Base-by-base conservation (phyloP, 1,139 yeast genomes). In the Debaryomyces robertsiae region DNA sequence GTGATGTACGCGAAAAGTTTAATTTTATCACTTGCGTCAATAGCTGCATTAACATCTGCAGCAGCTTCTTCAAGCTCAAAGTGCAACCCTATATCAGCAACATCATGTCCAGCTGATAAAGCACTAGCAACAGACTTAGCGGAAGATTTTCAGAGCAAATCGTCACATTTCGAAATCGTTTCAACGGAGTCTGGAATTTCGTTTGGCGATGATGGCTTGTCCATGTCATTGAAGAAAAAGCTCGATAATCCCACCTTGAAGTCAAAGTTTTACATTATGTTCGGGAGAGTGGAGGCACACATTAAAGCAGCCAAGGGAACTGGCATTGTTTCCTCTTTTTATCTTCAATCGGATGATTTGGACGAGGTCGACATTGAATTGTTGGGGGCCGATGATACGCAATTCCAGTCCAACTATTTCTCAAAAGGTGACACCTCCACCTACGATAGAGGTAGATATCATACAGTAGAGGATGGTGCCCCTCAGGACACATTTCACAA, bases 361-460 rank as follows among this genome's bases (percentile, higher is more conserved):
- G 95, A 87, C 60, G 95, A 87, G 61, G 78, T 87, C 37, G 95
- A 87, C 61, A 59, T 84, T 37, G 95, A 87, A 60, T 81, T 90
- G 79, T 66, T 84, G 38, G 95, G 95, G 14, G 80, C 84, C 38
- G 90, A 85, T 54, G 70, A 69, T 9, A 69, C 77, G 28, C 80
- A 82, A 54, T 81, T 85, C 55, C 95, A 86, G 62, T 73, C 90
- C 19, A 87, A 88, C 61, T 88, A 65, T 59, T 88, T 86, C 64
- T 80, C 86, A 23, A 82, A 86, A 57, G 95, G 95, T 45, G 73
- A 84, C 52, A 77, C 83, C 2, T 61, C 78, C 3, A 77, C 87
- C 4, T 85, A 82, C 55, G 85, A 83, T 54, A 74, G 95, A 58
- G 95, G 95, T 42, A 79, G 65, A 37, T 84, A 75, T 63, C 90